Conservation (phyloP, 148 eudicot genomes). For the Vaccinium macrocarpon region DNA sequence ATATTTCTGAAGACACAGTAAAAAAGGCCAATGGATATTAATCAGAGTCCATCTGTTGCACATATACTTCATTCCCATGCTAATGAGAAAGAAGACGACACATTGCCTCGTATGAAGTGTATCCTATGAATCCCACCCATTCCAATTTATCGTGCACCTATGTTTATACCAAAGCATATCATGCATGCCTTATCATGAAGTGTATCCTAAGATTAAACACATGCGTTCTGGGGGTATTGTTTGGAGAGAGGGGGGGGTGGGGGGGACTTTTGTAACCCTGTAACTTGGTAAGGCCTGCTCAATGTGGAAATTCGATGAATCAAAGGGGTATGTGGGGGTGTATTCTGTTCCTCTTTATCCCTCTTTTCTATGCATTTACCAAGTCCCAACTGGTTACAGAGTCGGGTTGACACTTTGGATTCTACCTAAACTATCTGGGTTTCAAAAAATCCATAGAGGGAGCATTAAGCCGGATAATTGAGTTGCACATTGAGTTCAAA, state of each 20-base stretch:
- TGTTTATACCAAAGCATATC: background rate
- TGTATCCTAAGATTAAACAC: background rate
- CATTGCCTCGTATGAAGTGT: background rate
- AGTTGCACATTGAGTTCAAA: background rate
- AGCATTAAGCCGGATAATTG: background rate
- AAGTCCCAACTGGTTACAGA: background rate
- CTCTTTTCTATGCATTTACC: background rate
- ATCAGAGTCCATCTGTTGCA: background rate
- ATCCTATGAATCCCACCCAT: background rate
- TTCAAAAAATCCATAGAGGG: background rate
- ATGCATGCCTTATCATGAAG: background rate
- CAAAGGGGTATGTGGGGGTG: background rate
- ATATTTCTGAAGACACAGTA: background rate
- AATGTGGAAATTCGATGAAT: background rate
- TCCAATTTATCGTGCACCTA: background rate
- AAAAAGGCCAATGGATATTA: background rate
- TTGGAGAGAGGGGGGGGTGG: too few species aligned
- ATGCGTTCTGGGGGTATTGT: background rate
- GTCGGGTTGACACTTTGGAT: background rate
- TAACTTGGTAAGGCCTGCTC: background rate
- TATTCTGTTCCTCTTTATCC: background rate
- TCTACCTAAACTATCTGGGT: background rate
- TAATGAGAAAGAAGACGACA: background rate
- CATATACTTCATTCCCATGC: background rate
- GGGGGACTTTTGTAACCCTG: too few species aligned